Base-by-base conservation (phyloP, 2,329 filamentous ascomycete species). In the Aurifilum marmelostoma region DNA sequence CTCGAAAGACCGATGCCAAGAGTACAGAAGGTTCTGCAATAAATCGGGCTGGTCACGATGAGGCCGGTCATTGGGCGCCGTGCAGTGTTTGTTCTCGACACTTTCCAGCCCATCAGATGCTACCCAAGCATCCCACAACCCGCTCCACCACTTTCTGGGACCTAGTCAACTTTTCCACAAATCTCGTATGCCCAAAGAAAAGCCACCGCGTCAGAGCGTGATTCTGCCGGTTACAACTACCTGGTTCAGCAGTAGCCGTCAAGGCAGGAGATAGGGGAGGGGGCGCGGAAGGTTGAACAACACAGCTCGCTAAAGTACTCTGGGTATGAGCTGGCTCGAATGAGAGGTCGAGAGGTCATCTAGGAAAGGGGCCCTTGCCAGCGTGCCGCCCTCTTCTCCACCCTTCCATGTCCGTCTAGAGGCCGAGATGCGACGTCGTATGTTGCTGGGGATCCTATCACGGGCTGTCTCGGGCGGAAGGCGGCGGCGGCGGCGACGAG, bases 381-480 rank as follows among this genome's bases (percentile, higher is more conserved):
- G 56, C 56, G 11, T 18, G 29, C 54, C 54, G 54, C 54, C 16
- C 29, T 54, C 52, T 56, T 54, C 52, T 56, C 29, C 56, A 37
- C 29, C 21, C 21, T 21, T 37, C 16, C 16, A 16, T 2, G 18
- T 29, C 11, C 24, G 52, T 29, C n/a, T 18, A 29, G 18, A 59
- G 16, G 56, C 56, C 32, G 56, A 59, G 16, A 59, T 59, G 29
- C 56, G 56, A 59, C 21, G 56, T 59, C 56, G 56, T 34, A 59
- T 59, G 18, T 37, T 59, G 32, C 29, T 37, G 56, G 32, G 16
- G 14, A 37, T 11, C 18, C 29, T 59, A 21, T 5, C 56, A 18
- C 1, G 32, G 32, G 32, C 29, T 37, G 43, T 59, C 9, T 21
- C 29, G 21, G 29, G n/a, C 32, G 56, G 32, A 34, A 37, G 56